Evolutionary conservation across 305 asterid species (phyloP).

Genomic region (Solanum aculeatissimum): DNA sequence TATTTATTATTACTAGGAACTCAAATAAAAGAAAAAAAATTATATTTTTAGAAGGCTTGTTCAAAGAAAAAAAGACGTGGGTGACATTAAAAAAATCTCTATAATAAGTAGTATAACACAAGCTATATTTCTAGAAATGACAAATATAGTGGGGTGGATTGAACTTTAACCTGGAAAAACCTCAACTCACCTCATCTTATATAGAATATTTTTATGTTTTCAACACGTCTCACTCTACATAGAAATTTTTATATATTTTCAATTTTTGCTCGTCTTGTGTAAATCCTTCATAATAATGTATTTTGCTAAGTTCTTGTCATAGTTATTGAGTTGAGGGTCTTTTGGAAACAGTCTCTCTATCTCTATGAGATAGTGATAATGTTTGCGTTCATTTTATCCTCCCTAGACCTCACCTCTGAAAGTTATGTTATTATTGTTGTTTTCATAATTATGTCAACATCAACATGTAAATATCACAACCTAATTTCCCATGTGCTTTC

Average conservation of each 20-base stretch:
- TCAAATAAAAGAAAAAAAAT: too few relatives aligned
- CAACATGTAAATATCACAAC: background rate
- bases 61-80: too few relatives aligned
- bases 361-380: too few relatives aligned
- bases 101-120: background rate
- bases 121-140: background rate
- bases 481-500: background rate
- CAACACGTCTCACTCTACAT: background rate
- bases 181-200: background rate
- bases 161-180: background rate
- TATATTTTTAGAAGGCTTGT: too few relatives aligned
- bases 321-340: too few relatives aligned
- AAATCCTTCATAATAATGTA: too few relatives aligned
- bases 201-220: background rate
- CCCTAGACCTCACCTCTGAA: rapidly evolving
- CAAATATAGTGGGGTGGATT: background rate
- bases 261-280: too few relatives aligned
- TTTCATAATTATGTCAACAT: background rate
- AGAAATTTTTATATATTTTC: background rate
- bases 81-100: background rate
- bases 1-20: too few relatives aligned
- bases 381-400: too few relatives aligned
- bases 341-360: too few relatives aligned
- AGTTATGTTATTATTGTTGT: too few relatives aligned
- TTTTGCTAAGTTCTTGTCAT: too few relatives aligned